Evolutionary conservation across 106 monocot species (phyloP), one percentile per base, ranked within the genome.

Genomic region (Apostasia ramifera): DNA sequence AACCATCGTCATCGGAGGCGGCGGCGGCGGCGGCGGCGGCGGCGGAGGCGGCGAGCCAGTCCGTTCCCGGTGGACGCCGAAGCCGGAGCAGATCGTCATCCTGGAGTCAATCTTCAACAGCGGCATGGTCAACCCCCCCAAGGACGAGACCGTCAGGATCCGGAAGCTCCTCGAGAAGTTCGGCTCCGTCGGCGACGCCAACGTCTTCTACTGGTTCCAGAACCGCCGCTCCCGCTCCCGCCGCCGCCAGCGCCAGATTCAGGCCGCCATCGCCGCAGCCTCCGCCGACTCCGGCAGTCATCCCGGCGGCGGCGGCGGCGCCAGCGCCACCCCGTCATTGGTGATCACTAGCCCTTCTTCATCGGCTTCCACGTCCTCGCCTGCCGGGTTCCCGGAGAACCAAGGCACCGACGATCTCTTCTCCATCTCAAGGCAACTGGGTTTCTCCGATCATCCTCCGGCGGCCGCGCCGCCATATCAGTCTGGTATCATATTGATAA

Each of bases 181-280:
- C 59, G 97, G 97, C 5, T n/a, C 92, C 0, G 97, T 98, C 60
- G 97, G 97, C 2, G 97, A 98, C 46, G 97, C 97, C 56, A 98
- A 98, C 70, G 97, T 98, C 44, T 98, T 98, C 82, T 98, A 98
- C 87, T 98, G 97, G 97, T 98, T 98, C 74, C 97, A 98, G 75
- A 98, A 98, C 83, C 80, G 97, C 37, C 86, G 97, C 49, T 98
- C 97, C 4, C 66, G 97, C 63, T 98, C 93, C 0, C 82, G 97
- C n/a, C 82, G 97, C 26, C 84, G 92, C 7, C 97, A 92, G 76
- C 71, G 92, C 10, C 97, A 90, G 85, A 74, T 93, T 57, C 92
- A 90, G 71, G 90, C 92, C 2, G 83, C 69, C 0, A 44, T 73
- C 6, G 78, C 78, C 38, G 66, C 79, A 0, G 59, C 71, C 1